phyloP scores from a whole-genome alignment of 2,329 filamentous ascomycete species.

The Onygenales sp. region DNA sequence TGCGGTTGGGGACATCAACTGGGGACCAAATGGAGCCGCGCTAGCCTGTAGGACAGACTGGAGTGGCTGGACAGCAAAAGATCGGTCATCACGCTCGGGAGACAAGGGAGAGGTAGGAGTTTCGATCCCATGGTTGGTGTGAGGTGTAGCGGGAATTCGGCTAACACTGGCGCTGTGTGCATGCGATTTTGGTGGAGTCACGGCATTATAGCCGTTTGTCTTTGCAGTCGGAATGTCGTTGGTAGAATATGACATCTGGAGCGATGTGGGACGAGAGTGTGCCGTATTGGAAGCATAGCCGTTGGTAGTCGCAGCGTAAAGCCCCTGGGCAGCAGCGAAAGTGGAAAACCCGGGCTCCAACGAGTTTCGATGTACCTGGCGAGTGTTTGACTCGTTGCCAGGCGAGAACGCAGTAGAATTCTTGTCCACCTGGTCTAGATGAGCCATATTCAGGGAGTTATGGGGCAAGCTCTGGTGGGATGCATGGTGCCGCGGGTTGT shows the following conservation, averaged over 20 bases:
- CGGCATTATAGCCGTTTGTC: conserved; percentile 44
- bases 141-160: conserved; percentile 59
- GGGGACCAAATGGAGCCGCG: conserved; percentile 68
- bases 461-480: conserved; percentile 51
- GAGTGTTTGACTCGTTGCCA: conserved; percentile 9
- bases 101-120: conserved; percentile 14
- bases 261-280: conserved; percentile 32
- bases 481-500: conserved; percentile 61
- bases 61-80: conserved; percentile 48
- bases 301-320: conserved; percentile 13
- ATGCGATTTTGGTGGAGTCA: conserved; percentile 47
- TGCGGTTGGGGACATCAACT: conserved; percentile 33
- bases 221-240: conserved; percentile 84
- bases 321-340: conserved; percentile 6
- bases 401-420: conserved; percentile 8
- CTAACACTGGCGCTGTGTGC: conserved; percentile 66
- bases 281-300: conserved; percentile 24
- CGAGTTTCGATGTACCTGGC: conserved; percentile 36
- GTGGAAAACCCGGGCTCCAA: conserved; percentile 25
- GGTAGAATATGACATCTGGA: conserved; percentile 82
- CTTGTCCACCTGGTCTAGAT: conserved; percentile 20
- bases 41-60: conserved; percentile 70
- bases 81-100: conserved; percentile 37
- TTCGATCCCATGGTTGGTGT: conserved; percentile 49
- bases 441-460: conserved; percentile 38